phyloP scores from a whole-genome alignment of 768 basidiomycete genomes.

The Mycena haematopus region DNA sequence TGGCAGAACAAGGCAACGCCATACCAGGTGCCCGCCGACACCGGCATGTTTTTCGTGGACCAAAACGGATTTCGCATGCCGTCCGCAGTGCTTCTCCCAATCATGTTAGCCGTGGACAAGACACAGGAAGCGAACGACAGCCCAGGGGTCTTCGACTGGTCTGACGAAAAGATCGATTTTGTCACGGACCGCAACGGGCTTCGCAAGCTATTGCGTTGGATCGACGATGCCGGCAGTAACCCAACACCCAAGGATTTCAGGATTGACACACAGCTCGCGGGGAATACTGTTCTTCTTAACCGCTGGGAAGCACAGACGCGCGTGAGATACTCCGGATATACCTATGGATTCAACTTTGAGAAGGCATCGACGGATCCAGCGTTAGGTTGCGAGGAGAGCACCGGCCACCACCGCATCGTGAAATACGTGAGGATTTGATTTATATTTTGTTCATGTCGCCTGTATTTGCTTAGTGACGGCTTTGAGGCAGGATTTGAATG shows the following conservation, averaged over 20 bases:
- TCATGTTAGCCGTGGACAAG: slow-evolving; percentile 55
- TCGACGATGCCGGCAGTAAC: slow-evolving; percentile 45
- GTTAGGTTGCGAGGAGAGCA: slow-evolving; percentile 53
- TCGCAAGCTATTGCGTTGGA: slow-evolving; percentile 59
- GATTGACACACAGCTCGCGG: slow-evolving; percentile 71
- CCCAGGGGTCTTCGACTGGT: slow-evolving; percentile 41
- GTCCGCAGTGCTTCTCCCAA: slow-evolving; percentile 45
- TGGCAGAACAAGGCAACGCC: slow-evolving; percentile 60
- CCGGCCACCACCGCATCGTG: slow-evolving; percentile 69
- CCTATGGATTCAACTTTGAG: slow-evolving; percentile 70
- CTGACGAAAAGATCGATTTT: slow-evolving; percentile 43
- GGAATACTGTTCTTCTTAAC: slow-evolving; percentile 67
- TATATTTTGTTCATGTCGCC: background rate
- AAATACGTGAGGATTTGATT: slow-evolving; percentile 56
- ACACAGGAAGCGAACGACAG: slow-evolving; percentile 27
- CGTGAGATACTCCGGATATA: slow-evolving; percentile 44
- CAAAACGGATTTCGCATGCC: slow-evolving; percentile 61
- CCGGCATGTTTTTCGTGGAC: slow-evolving; percentile 56
- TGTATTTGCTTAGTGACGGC: background rate
- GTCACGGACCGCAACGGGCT: slow-evolving; percentile 61
- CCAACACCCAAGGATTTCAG: slow-evolving; percentile 62
- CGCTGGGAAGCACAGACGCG: slow-evolving; percentile 56
- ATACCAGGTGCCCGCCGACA: slow-evolving; percentile 60
- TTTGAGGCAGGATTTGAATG: slow-evolving; percentile 57
- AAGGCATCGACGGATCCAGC: slow-evolving; percentile 56